phyloP scores from a whole-genome alignment of 164 flowering plant species.

The Umbellularia californica region DNA sequence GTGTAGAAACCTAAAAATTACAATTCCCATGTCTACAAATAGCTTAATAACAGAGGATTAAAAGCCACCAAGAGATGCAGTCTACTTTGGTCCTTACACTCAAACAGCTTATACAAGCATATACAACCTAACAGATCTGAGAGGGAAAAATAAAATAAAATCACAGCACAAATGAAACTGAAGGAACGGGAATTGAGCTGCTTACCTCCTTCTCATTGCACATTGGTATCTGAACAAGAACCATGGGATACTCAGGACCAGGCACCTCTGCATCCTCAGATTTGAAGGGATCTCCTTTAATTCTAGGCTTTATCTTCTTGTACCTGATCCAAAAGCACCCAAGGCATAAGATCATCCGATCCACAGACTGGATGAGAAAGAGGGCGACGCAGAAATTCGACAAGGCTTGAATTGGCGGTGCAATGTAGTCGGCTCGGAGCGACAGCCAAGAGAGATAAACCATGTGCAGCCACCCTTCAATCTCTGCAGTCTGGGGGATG shows the following conservation, averaged over 20 bases:
- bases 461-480: slow-evolving; percentile 52
- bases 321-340: slow-evolving; percentile 84
- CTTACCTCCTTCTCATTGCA: slow-evolving; percentile 89
- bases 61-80: background rate
- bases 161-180: background rate
- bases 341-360: slow-evolving; percentile 58
- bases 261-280: slow-evolving; percentile 46
- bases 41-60: background rate
- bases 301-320: slow-evolving; percentile 60
- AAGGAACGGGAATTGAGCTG: background rate
- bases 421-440: slow-evolving; percentile 68
- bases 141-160: background rate
- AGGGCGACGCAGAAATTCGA: slow-evolving; percentile 64
- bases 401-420: slow-evolving; percentile 56
- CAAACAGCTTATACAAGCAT: background rate
- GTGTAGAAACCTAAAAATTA: no score
- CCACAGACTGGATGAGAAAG: slow-evolving; percentile 73
- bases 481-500: slow-evolving; percentile 50
- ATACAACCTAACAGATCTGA: background rate
- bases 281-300: slow-evolving; percentile 45
- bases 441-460: slow-evolving; percentile 58
- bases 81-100: background rate
- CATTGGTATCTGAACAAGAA: slow-evolving; percentile 92
- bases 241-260: slow-evolving; percentile 57
- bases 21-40: no score